Conservation (phyloP, 2,329 filamentous ascomycete species). For the Paramyrothecium roridum region DNA sequence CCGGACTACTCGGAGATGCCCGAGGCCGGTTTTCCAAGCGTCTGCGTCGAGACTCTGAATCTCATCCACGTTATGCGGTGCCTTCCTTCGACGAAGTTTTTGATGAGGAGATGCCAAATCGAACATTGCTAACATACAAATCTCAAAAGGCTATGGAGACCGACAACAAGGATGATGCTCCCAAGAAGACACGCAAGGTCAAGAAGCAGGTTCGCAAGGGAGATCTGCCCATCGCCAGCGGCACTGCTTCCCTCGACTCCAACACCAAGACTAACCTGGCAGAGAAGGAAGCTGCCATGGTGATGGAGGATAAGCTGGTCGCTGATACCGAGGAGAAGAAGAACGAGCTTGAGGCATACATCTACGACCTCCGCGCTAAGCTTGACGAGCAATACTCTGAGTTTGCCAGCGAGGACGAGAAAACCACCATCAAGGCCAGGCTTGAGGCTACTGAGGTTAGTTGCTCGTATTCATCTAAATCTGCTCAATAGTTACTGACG, state of each 20-base stretch:
- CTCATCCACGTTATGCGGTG: background rate
- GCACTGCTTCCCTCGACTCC: conserved; percentile 75
- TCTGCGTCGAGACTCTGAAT: conserved; percentile 10
- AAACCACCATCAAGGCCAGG: conserved; percentile 79
- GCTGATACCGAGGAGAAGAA: conserved; percentile 99
- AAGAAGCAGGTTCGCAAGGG: conserved; percentile 99
- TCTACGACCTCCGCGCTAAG: conserved; percentile 96
- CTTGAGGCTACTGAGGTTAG: conserved; percentile 83
- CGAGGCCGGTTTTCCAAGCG: conserved; percentile 12
- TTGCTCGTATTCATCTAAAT: conserved; percentile 3
- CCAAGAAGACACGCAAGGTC: conserved; percentile 92
- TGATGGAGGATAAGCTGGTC: conserved; percentile 97
- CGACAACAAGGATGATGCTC: conserved; percentile 63
- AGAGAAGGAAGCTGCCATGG: conserved; percentile 88
- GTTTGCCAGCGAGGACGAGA: conserved; percentile 88
- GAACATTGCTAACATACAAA: conserved; percentile 19
- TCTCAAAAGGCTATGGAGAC: conserved; percentile 75
- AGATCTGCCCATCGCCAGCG: conserved; percentile 82
- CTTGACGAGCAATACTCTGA: conserved; percentile 88
- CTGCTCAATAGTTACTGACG: background rate
- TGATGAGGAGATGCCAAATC: conserved; percentile 5
- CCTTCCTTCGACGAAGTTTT: conserved; percentile 4
- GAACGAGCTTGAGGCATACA: conserved; percentile 97
- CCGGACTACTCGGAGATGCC: conserved; percentile 12
- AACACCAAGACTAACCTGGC: conserved; percentile 61